Evolutionary conservation across 257 asterid genomes (phyloP), one percentile per base, ranked within the genome.

Genomic region (Nicotiana attenuata): DNA sequence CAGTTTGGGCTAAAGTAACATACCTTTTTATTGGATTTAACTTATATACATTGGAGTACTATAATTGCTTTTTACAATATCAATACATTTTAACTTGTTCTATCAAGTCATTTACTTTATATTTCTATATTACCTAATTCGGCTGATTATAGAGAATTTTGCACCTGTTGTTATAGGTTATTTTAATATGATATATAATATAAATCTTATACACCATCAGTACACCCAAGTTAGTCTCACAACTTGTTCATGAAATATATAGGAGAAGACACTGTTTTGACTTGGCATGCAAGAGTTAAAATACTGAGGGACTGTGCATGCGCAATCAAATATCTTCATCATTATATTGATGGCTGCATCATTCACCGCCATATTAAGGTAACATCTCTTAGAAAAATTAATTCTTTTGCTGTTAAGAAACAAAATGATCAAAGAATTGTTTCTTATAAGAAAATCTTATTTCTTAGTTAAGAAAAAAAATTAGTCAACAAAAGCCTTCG

Each of bases 281-380:
- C 87, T 82, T 93, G 97, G 98, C 88, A 88, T 57, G 80, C 55
- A 24, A 89, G 98, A 85, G 93, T 92, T 53, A 89, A 86, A 56
- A 92, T 91, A 82, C 77, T 94, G 64, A 85, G 93, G 76, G 91
- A 90, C 45, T 94, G 98, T 79, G 93, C 97, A 20, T 83, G 83
- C 41, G 97, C 96, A 80, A 93, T 94, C 71, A 89, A 83, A 57
- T 94, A 90, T 85, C 96, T 93, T 29, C 98, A 93, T 81, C 81
- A 84, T 53, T 90, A 91, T 82, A 80, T 73, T 13, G 93, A 88
- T 73, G 98, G 98, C 38, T 86, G 93, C 92, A 93, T 92, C 24
- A 94, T 92, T 84, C 98, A 94, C 83, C 84, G 91, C 75, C 97
- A 92, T 77, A 91, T 94, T 65, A 94, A 94, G 97, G 97, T 90